Conservation (phyloP, 495 filamentous ascomycete species). For the Penicillium ucsense region DNA sequence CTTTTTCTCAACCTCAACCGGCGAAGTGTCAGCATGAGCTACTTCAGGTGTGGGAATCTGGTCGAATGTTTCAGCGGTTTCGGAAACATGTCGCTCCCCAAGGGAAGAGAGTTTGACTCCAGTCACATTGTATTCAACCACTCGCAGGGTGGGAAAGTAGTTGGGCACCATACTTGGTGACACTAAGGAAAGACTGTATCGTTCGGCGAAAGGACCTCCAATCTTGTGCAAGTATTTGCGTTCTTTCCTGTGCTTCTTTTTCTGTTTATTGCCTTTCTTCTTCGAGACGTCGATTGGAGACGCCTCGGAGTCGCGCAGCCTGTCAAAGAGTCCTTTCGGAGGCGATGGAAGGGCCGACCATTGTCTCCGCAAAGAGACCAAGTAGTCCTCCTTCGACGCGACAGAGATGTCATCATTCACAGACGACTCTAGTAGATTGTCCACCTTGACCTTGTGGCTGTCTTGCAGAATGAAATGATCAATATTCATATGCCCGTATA, state of each 20-base stretch:
- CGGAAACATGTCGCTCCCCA: no score
- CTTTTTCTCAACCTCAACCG: constrained; percentile 27
- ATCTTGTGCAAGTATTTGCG: constrained; percentile 54
- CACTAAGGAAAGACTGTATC: constrained; percentile 72
- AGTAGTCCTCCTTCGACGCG: constrained; percentile 62
- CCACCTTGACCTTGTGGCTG: constrained; percentile 58
- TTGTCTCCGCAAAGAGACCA: constrained; percentile 62
- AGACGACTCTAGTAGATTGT: constrained; percentile 2
- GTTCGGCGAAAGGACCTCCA: constrained; percentile 72
- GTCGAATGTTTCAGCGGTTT: no score
- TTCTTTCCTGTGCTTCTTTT: constrained; percentile 39
- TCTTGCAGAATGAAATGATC: constrained; percentile 97
- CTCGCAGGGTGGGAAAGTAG: constrained; percentile 77
- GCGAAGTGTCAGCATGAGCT: not conserved
- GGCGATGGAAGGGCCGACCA: constrained; percentile 71
- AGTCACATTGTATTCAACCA: constrained; percentile 89
- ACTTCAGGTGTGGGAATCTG: no score
- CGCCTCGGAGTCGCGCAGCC: constrained; percentile 10
- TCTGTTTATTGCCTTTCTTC: constrained; percentile 23
- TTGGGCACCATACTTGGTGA: constrained; percentile 85
- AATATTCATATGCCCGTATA: constrained; percentile 97
- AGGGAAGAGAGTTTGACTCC: constrained; percentile 47
- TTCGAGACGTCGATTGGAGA: constrained; percentile 6
- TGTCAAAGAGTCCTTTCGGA: constrained; percentile 12
- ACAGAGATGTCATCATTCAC: constrained; percentile 36